phyloP scores from a whole-genome alignment of 371 early-diverging fungal genomes.

The Mucor sp. region DNA sequence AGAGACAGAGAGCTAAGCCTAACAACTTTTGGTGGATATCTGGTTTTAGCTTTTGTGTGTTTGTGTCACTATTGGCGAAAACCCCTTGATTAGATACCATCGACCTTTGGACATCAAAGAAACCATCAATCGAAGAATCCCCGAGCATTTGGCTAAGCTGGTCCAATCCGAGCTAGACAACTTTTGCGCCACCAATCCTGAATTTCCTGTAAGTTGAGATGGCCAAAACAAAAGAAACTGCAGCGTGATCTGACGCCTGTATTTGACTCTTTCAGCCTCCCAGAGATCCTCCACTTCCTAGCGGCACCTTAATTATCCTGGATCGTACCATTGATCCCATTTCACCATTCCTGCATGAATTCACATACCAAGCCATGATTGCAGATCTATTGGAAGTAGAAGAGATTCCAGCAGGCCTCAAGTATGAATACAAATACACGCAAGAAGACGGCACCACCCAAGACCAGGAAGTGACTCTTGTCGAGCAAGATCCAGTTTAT shows the following conservation, averaged over 20 bases:
- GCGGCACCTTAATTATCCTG: slow-evolving; percentile 79
- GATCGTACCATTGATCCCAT: slow-evolving; percentile 90
- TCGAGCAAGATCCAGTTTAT: slow-evolving; percentile 79
- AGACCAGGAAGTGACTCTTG: slow-evolving; percentile 61
- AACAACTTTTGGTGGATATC: background rate
- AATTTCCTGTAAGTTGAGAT: slow-evolving; percentile 56
- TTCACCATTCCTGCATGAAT: slow-evolving; percentile 90
- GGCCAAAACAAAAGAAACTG: background rate
- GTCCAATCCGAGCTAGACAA: slow-evolving; percentile 64
- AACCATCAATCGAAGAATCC: slow-evolving; percentile 62
- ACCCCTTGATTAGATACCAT: slow-evolving; percentile 87
- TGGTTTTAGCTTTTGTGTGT: slow-evolving; percentile 63
- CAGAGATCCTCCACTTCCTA: slow-evolving; percentile 62
- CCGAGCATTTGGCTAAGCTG: slow-evolving; percentile 54
- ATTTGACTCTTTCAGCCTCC: slow-evolving; percentile 41
- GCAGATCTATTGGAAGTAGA: slow-evolving; percentile 84
- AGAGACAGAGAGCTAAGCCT: background rate
- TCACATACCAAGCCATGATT: slow-evolving; percentile 94
- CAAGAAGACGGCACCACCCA: slow-evolving; percentile 56
- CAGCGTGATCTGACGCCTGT: background rate
- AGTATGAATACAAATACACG: slow-evolving; percentile 65
- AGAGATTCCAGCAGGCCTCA: slow-evolving; percentile 57
- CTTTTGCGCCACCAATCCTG: slow-evolving; percentile 56
- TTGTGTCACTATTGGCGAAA: slow-evolving; percentile 79
- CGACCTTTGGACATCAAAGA: slow-evolving; percentile 71